Conservation (phyloP, 1,284 basidiomycete species). For the Leccinum griseonigrum region DNA sequence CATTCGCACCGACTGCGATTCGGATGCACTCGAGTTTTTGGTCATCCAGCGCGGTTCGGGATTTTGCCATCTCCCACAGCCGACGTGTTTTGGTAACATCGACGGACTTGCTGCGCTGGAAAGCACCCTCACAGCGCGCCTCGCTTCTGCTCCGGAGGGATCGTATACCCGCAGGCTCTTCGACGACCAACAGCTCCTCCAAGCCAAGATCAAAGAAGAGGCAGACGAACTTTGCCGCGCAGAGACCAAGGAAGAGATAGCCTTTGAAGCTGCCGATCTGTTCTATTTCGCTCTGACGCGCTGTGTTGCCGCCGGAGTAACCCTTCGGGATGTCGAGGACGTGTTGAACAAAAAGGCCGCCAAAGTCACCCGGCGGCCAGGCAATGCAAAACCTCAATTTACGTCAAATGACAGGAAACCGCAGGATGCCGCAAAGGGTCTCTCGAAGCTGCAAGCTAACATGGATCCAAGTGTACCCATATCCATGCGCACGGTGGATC, state of each 20-base stretch:
- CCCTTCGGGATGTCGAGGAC: conserved; percentile 81
- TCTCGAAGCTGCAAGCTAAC: conserved; percentile 25
- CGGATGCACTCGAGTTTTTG: conserved; percentile 88
- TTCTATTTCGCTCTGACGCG: conserved; percentile 92
- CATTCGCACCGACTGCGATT: conserved; percentile 91
- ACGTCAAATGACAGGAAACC: conserved; percentile 37
- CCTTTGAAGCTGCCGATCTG: conserved; percentile 95
- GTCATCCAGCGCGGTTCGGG: conserved; percentile 90
- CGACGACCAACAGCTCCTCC: conserved; percentile 76
- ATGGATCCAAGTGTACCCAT: conserved; percentile 48
- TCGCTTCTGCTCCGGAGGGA: conserved; percentile 79
- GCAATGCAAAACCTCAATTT: conserved; percentile 94
- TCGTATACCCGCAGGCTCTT: conserved; percentile 94
- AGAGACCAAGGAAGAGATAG: conserved; percentile 79
- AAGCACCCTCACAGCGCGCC: conserved; percentile 72
- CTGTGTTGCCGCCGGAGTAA: conserved; percentile 85
- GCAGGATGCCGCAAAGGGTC: conserved; percentile 28
- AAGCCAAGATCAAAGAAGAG: conserved; percentile 97
- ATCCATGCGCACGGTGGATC: conserved; percentile 72
- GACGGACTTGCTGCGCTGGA: conserved; percentile 84
- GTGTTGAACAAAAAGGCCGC: conserved; percentile 86
- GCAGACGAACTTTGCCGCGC: conserved; percentile 95
- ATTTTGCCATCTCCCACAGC: conserved; percentile 89
- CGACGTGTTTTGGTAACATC: conserved; percentile 84
- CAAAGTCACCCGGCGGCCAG: conserved; percentile 86